phyloP scores from a whole-genome alignment of 2,329 filamentous ascomycete genomes.

The Alternaria arbusti region DNA sequence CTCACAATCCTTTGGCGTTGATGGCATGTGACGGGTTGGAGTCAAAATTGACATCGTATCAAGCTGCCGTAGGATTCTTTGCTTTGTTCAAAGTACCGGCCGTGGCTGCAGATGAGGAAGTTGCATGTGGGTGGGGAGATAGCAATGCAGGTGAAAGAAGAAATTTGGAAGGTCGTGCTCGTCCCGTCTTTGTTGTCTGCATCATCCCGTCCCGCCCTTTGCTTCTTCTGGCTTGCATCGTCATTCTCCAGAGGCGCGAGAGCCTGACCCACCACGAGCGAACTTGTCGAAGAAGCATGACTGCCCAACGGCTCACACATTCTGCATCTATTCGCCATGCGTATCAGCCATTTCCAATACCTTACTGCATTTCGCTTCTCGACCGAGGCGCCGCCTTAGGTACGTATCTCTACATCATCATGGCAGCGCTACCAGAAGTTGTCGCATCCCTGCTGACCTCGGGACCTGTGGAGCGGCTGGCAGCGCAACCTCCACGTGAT shows the following conservation, averaged over 20 bases:
- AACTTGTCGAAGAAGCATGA: conserved; percentile 13
- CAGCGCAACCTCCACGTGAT: conserved; percentile 26
- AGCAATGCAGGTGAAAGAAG: conserved; percentile 10
- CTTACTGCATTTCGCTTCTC: conserved; percentile 14
- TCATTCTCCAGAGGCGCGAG: conserved; percentile 10
- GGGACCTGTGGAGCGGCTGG: conserved; percentile 22
- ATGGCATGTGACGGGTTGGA: conserved; percentile 24
- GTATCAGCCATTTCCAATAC: conserved; percentile 17
- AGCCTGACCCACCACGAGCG: not conserved
- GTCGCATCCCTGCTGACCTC: conserved; percentile 20
- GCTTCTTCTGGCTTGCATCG: conserved; percentile 14
- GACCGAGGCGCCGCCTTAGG: conserved; percentile 5
- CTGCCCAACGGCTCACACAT: conserved; percentile 5
- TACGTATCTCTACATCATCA: conserved; percentile 9
- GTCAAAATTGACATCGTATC: conserved; percentile 27
- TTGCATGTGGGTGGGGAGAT: conserved; percentile 16
- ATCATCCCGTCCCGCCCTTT: conserved; percentile 10
- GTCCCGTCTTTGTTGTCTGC: conserved; percentile 15
- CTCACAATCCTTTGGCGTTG: conserved; percentile 37
- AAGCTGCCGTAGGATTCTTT: conserved; percentile 2
- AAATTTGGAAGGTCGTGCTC: conserved; percentile 4
- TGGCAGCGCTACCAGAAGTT: conserved; percentile 12
- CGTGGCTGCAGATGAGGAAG: conserved; percentile 10
- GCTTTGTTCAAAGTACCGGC: conserved; percentile 11
- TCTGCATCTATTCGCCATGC: conserved; percentile 2